phyloP scores from a whole-genome alignment of 2,329 filamentous ascomycete genomes.

The Penicillium sp. region DNA sequence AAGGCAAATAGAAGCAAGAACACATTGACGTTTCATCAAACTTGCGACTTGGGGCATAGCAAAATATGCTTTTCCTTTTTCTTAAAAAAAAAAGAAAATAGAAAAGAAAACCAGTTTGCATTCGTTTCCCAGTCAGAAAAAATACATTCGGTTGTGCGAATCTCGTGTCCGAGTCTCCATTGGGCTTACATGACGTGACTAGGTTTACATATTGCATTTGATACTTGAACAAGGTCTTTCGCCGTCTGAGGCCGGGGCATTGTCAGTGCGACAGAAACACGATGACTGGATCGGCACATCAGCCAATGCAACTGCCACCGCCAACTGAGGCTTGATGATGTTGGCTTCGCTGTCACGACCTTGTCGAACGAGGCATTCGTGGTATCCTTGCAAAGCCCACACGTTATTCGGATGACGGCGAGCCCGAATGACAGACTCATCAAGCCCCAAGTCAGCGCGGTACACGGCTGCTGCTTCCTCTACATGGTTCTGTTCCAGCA shows the following conservation, averaged over 20 bases:
- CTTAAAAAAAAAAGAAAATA: too few species aligned
- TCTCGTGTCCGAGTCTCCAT: too few species aligned
- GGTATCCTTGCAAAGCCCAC: slow-evolving; percentile 67
- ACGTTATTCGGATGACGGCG: slow-evolving; percentile 66
- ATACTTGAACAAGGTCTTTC: slow-evolving; percentile 9
- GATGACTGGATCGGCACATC: slow-evolving; percentile 55
- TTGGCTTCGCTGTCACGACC: slow-evolving; percentile 45
- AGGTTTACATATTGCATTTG: background rate
- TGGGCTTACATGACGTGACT: too few species aligned
- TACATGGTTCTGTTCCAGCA: slow-evolving; percentile 60
- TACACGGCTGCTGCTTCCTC: slow-evolving; percentile 55
- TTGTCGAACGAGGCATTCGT: slow-evolving; percentile 60
- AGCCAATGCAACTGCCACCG: slow-evolving; percentile 49
- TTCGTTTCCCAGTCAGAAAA: too few species aligned
- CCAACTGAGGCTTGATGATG: slow-evolving; percentile 47
- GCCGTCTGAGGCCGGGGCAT: slow-evolving; percentile 5
- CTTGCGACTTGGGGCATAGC: too few species aligned
- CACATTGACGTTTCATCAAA: too few species aligned
- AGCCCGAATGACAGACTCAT: slow-evolving; percentile 56
- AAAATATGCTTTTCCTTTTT: too few species aligned
- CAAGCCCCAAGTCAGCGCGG: slow-evolving; percentile 55
- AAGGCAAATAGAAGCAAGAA: too few species aligned
- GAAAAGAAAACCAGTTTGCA: too few species aligned
- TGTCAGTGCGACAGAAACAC: slow-evolving; percentile 49
- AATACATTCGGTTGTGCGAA: too few species aligned